Percentiles rank a stretch among this genome's conserved stretches.
Evolutionary conservation across 2,329 filamentous ascomycete genomes (phyloP).

Genomic region (Trichoderma harzianum): DNA sequence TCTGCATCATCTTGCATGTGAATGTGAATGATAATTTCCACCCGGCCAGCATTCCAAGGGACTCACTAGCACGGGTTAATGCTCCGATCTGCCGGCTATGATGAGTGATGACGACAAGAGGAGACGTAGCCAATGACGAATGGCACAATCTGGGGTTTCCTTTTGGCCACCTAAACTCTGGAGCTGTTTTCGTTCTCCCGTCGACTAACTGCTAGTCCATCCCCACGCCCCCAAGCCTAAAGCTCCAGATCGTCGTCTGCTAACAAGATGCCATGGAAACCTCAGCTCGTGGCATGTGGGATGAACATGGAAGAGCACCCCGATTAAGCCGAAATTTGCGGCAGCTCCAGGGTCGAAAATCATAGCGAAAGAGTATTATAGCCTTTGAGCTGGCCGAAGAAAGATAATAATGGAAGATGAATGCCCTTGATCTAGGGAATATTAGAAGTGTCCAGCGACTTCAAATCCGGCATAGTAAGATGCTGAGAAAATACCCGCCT

Average conservation of each 20-base stretch:
- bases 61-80: neutral
- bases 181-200: slow-evolving; percentile 1
- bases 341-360: neutral
- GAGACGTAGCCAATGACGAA: neutral
- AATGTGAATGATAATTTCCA: neutral
- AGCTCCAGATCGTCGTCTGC: neutral
- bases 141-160: neutral
- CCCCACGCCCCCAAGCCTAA: neutral
- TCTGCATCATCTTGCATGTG: neutral
- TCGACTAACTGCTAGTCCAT: neutral
- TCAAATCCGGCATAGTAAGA: neutral
- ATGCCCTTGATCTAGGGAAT: neutral
- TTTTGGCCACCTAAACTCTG: neutral
- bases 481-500: neutral
- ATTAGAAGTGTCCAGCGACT: neutral
- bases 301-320: neutral
- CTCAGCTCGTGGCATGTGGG: neutral
- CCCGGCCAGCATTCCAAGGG: neutral
- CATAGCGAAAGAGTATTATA: neutral
- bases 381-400: no score
- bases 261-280: neutral
- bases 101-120: slow-evolving; percentile 16
- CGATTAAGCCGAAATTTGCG: neutral
- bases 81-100: slow-evolving; percentile 1
- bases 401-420: neutral